Base-by-base conservation (phyloP, 192 early-diverging fungal species). In the Thamnidium elegans region DNA sequence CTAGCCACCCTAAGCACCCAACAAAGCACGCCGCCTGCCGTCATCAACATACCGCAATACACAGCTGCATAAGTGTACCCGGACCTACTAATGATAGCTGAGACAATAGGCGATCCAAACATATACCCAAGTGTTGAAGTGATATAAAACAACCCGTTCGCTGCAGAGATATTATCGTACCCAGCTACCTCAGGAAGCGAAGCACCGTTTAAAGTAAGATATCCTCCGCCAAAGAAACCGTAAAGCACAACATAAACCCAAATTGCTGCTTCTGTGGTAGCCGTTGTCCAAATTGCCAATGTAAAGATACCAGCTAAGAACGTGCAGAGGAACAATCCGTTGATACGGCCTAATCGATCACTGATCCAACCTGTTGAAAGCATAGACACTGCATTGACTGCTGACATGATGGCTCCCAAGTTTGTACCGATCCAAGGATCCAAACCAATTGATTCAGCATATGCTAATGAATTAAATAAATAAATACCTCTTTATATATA, bases 181-280 rank as follows among this genome's bases (percentile, higher is more conserved):
- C 77, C 77, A 31, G 75, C 68, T 3, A 78, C 50, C 23, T 78
- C 60, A 8, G 77, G 73, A 5, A 66, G 67, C 5, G 72, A 70
- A 0, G 71, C 67, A 19, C 70, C 70, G 31, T 72, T 75, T 3
- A 78, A 55, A 26, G 73, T 72, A 43, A 72, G 62, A 47, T 80
- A 82, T 0, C 73, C 80, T 39, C 80, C 80, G 31, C 75, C 75
- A 50, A 76, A 76, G 26, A 79, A 59, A 50, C 80, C 80, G 50
- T 79, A 82, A 3, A 70, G 55, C 1, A 75, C 64, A 61, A 72
- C 72, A 59, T 79, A 82, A 0, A 62, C 58, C 31, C 68, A 71
- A 3, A 82, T 50, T 1, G 67, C 64, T 4, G 62, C 63, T 23
- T 72, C 67, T 39, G 63, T 72, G 10, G 66, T 50, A 1, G 77